These are phyloP conservation scores for Penicillium digitatum DNA, from an alignment of 2,329 filamentous ascomycete species.

Conservation along the genomic window DNA sequence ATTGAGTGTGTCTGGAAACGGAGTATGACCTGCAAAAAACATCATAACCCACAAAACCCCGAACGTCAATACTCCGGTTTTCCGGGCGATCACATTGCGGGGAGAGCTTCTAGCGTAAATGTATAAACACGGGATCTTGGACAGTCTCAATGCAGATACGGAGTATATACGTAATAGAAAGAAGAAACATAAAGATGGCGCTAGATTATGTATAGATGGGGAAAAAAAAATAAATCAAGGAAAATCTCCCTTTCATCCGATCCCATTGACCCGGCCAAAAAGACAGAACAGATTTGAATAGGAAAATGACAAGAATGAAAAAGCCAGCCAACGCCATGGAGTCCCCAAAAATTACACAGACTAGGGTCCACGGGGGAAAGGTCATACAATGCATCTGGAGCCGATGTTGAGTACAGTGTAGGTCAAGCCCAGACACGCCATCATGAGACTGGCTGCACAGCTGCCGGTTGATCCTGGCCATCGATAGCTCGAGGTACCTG, in stretches of 20 bases:
- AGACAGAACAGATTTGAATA: constrained; percentile 10
- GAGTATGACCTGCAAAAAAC: not conserved
- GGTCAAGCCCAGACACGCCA: not conserved
- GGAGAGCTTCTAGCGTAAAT: constrained; percentile 3
- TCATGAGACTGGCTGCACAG: constrained; percentile 35
- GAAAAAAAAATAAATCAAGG: not conserved
- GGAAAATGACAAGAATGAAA: constrained; percentile 9
- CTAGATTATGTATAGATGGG: constrained; percentile 15
- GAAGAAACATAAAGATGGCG: not conserved
- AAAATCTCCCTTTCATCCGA: constrained; percentile 18
- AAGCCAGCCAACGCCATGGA: not conserved
- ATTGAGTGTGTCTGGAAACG: not conserved
- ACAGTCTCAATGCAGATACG: not conserved
- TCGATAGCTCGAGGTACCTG: constrained; percentile 31
- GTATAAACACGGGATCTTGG: not conserved
- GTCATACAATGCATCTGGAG: not conserved
- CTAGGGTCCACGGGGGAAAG: not conserved
- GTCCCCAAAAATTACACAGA: not conserved
- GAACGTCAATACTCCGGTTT: not conserved
- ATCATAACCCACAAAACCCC: not conserved
- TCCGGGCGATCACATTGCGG: constrained; percentile 8
- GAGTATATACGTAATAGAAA: not conserved
- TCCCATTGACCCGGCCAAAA: constrained; percentile 20
- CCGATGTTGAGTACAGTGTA: not conserved
- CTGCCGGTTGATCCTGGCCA: constrained; percentile 22